Evolutionary conservation across 1,139 yeast species (phyloP).

Genomic region (Pichia sp.): DNA sequence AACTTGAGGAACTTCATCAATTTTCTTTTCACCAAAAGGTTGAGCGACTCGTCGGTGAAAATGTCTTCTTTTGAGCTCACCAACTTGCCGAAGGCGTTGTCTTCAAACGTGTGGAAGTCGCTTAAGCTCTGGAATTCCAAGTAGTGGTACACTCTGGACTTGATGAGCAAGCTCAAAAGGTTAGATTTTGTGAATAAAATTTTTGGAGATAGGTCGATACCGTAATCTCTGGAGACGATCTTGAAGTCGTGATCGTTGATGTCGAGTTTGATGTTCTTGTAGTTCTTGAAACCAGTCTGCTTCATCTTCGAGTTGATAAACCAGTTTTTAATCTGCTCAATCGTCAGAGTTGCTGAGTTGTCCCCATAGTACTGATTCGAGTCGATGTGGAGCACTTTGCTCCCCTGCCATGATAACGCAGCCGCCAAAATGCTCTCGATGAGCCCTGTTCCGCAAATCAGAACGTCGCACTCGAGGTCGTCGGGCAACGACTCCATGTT

Average conservation of each 20-base stretch:
- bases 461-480: slow-evolving; percentile 62
- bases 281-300: slow-evolving; percentile 40
- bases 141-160: slow-evolving; percentile 84
- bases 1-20: slow-evolving; percentile 93
- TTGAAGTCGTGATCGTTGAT: slow-evolving; percentile 55
- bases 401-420: slow-evolving; percentile 98
- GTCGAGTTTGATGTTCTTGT: slow-evolving; percentile 61
- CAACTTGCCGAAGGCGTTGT: slow-evolving; percentile 82
- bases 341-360: slow-evolving; percentile 77
- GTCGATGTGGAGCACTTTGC: slow-evolving; percentile 84
- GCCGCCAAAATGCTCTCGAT: slow-evolving; percentile 88
- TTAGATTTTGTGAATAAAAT: slow-evolving; percentile 86
- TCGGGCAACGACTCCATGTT: slow-evolving; percentile 47
- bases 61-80: slow-evolving; percentile 86
- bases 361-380: slow-evolving; percentile 84
- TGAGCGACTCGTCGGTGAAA: slow-evolving; percentile 80
- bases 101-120: slow-evolving; percentile 86
- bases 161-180: slow-evolving; percentile 68
- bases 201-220: slow-evolving; percentile 86
- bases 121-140: slow-evolving; percentile 87
- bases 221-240: slow-evolving; percentile 67
- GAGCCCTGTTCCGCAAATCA: slow-evolving; percentile 89
- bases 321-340: slow-evolving; percentile 83
- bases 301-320: slow-evolving; percentile 55
- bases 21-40: slow-evolving; percentile 72